These are phyloP conservation scores for Globisporangium acanthophoron DNA, from an alignment of 352 stramenopile genomes.

Conservation along the genomic window DNA sequence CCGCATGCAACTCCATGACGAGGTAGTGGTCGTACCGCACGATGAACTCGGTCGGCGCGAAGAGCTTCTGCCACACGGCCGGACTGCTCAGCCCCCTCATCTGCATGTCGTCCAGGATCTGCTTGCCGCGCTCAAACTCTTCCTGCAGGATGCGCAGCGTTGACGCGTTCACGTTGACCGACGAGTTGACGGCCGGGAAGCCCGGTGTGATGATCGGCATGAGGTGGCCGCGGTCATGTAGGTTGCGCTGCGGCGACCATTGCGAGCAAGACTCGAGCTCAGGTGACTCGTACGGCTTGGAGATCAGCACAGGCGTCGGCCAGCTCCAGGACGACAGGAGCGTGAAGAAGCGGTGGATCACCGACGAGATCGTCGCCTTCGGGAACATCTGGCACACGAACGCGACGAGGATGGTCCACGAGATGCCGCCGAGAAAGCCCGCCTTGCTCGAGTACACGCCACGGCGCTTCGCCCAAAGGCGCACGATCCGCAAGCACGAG, in stretches of 20 bases:
- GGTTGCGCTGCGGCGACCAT: conserved; percentile 71
- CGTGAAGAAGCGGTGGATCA: conserved; percentile 80
- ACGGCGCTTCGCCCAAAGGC: conserved; percentile 65
- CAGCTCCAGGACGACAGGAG: conserved; percentile 75
- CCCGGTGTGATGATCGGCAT: conserved; percentile 88
- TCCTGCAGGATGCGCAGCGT: conserved; percentile 69
- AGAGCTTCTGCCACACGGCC: conserved; percentile 70
- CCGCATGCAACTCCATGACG: conserved; percentile 47
- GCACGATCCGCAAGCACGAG: conserved; percentile 65
- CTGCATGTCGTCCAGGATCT: conserved; percentile 73
- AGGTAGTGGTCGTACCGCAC: conserved; percentile 85
- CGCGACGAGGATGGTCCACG: conserved; percentile 81
- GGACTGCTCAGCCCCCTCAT: conserved; percentile 55
- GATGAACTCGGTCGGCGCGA: conserved; percentile 67
- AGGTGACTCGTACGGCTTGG: conserved; percentile 44
- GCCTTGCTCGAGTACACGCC: conserved; percentile 85
- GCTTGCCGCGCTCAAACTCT: conserved; percentile 68
- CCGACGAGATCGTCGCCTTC: conserved; percentile 55
- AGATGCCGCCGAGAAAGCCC: conserved; percentile 77
- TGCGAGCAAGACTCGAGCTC: conserved; percentile 34
- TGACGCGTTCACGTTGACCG: conserved; percentile 78
- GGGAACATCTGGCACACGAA: conserved; percentile 88
- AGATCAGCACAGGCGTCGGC: conserved; percentile 73
- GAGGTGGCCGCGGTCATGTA: conserved; percentile 71
- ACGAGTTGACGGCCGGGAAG: conserved; percentile 79